A percentile compares a stretch with the other conserved stretches of the same genome.
Evolutionary conservation across 1,284 basidiomycete genomes (phyloP).

Genomic region (Chondrostereum purpureum): DNA sequence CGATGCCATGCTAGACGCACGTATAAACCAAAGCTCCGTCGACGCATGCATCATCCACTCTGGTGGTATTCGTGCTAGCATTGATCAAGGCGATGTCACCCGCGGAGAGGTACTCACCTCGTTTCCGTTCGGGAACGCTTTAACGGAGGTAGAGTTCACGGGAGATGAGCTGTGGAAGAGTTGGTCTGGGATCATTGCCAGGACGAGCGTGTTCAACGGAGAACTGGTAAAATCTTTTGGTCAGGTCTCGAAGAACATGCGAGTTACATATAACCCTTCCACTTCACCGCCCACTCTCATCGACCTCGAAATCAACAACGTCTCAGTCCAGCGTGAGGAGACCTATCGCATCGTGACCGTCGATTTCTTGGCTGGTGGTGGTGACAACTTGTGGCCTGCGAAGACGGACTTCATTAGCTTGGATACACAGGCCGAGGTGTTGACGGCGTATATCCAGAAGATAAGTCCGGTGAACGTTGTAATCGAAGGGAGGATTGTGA

Average conservation of each 20-base stretch:
- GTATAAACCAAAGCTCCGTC: constrained; percentile 19
- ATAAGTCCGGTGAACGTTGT: constrained; percentile 3
- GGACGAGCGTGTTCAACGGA: constrained; percentile 19
- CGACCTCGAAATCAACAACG: constrained; percentile 25
- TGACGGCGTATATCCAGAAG: constrained; percentile 24
- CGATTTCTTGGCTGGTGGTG: constrained; percentile 33
- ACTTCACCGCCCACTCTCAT: constrained; percentile 27
- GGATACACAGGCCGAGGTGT: constrained; percentile 28
- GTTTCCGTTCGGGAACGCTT: constrained; percentile 32
- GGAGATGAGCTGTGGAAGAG: constrained; percentile 20
- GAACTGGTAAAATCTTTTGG: constrained; percentile 28
- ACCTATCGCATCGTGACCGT: constrained; percentile 27
- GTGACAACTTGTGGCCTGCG: constrained; percentile 30
- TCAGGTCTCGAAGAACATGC: constrained; percentile 30
- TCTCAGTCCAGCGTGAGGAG: constrained; percentile 19
- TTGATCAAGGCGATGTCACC: constrained; percentile 32
- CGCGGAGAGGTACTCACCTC: constrained; percentile 30
- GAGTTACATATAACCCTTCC: constrained; percentile 28
- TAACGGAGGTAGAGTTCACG: constrained; percentile 25
- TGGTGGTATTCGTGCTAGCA: constrained; percentile 31
- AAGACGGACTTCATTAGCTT: constrained; percentile 22
- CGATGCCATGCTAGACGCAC: constrained; percentile 32
- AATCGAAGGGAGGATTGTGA: constrained; percentile 4
- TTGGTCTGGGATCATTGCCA: constrained; percentile 19
- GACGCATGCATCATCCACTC: constrained; percentile 30